Evolutionary conservation across 2,329 filamentous ascomycete species (phyloP), one percentile per base, ranked within the genome.

Genomic region (Colletotrichum navitas): DNA sequence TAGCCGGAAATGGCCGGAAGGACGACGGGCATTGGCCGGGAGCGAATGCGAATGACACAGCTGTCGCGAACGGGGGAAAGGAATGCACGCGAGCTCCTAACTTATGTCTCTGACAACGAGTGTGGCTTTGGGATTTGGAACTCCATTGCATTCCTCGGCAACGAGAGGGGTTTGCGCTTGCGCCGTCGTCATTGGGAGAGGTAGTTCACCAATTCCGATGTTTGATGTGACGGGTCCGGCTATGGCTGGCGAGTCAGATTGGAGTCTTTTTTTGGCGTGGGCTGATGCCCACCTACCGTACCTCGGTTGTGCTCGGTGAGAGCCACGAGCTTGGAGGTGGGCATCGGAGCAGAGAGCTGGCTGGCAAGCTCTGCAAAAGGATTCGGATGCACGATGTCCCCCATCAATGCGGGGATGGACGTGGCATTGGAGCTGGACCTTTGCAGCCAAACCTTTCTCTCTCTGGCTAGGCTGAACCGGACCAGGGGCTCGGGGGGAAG

Each of bases 271-370:
- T 29, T 43, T 29, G 60, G 60, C 45, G 59, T 69, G 54, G 69
- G 39, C 54, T 69, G 65, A 64, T 64, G 39, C 36, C 60, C 69
- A 71, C 68, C n/a, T n/a, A n/a, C n/a, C n/a, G n/a, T n/a, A n/a
- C n/a, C 65, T 69, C 69, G 69, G 69, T 14, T 72, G 68, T 68
- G 39, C 54, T 69, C 69, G 69, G 69, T 72, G 69, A 72, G 51
- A 21, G 29, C 39, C 64, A 45, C 41, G 7, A 62, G 43, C 34
- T 47, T n/a, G 52, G 43, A 51, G 39, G 52, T 32, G 51, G 26
- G n/a, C 24, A 51, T 21, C 62, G 24, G 41, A 26, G 62, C 18
- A 64, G 24, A 49, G 11, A 43, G 62, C 41, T 56, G 62, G 55
- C 43, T 56, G 60, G 66, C 54, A 60, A 51, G 34, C 12, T 54